Conservation (phyloP, 208 protist genomes). For the Trypanosoma boissoni region DNA sequence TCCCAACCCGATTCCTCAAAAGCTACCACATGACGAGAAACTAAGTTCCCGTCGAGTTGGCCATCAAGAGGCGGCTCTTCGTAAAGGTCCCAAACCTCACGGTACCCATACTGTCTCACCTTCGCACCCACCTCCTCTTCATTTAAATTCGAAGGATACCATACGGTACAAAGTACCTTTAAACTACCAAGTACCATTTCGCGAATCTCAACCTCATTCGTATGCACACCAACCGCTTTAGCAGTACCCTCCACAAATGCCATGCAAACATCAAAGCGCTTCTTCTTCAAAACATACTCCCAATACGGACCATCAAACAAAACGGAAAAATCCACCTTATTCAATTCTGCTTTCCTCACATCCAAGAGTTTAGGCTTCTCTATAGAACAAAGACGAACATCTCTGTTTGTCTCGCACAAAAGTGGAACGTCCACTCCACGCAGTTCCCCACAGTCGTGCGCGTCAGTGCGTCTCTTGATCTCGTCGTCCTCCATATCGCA, state of each 20-base stretch:
- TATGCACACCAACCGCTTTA: constrained; percentile 32
- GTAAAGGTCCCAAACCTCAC: not conserved
- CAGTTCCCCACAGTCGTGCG: constrained; percentile 9
- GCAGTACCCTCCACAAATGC: constrained; percentile 47
- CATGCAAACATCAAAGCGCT: constrained; percentile 30
- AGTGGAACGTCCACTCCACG: constrained; percentile 1
- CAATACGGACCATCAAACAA: constrained; percentile 60
- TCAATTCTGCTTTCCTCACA: no score
- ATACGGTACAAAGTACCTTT: not conserved
- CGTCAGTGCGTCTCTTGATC: constrained; percentile 11
- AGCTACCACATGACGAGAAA: constrained; percentile 4
- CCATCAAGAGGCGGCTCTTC: not conserved
- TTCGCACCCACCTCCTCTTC: not conserved
- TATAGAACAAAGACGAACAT: constrained; percentile 2
- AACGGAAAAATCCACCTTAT: constrained; percentile 14
- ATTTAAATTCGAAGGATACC: not conserved
- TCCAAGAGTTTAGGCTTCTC: no score
- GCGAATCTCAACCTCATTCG: constrained; percentile 10
- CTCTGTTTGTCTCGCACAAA: not conserved
- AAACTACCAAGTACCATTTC: constrained; percentile 5
- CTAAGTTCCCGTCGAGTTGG: not conserved
- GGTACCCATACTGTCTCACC: not conserved
- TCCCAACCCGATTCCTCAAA: constrained; percentile 14
- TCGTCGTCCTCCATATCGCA: constrained; percentile 10
- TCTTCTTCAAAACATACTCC: constrained; percentile 43